Evolutionary conservation across 192 early-diverging fungal genomes (phyloP).

Genomic region (Coemansia sp.): DNA sequence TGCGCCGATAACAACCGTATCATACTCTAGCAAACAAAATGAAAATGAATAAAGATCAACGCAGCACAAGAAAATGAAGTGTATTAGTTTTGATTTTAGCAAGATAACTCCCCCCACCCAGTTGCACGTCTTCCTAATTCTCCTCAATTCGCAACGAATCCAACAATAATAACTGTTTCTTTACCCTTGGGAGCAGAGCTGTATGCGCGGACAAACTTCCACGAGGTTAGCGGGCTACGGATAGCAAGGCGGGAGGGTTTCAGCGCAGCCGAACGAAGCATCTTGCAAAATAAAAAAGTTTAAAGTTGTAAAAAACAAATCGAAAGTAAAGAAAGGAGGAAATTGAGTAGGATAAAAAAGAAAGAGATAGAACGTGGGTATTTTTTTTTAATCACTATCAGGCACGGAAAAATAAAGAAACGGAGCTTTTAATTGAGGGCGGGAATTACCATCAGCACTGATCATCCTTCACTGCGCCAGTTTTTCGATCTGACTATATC

Average conservation of each 20-base stretch:
- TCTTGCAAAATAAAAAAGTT: slow-evolving; percentile 13
- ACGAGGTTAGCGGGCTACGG: slow-evolving; percentile 19
- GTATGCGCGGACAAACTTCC: slow-evolving; percentile 48
- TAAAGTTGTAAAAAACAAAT: background rate
- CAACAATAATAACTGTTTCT: background rate
- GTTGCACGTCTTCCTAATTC: too few species aligned
- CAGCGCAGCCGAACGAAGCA: slow-evolving; percentile 44
- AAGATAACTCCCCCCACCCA: too few species aligned
- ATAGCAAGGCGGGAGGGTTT: slow-evolving; percentile 30
- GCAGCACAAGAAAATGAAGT: background rate
- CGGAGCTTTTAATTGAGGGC: too few species aligned
- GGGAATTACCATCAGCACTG: too few species aligned
- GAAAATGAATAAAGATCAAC: background rate
- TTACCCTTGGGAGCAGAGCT: slow-evolving; percentile 51
- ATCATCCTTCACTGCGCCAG: too few species aligned
- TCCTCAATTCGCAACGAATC: background rate
- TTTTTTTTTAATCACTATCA: background rate
- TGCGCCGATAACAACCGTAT: slow-evolving; percentile 87
- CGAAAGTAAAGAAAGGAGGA: background rate
- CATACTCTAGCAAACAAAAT: slow-evolving; percentile 58
- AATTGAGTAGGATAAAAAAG: slow-evolving; percentile 3
- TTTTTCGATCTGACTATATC: too few species aligned
- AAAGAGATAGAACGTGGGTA: background rate
- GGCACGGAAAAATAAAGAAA: too few species aligned
- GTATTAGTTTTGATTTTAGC: too few species aligned